Conservation (phyloP, 2,329 filamentous ascomycete genomes). For the Phoma sp. region DNA sequence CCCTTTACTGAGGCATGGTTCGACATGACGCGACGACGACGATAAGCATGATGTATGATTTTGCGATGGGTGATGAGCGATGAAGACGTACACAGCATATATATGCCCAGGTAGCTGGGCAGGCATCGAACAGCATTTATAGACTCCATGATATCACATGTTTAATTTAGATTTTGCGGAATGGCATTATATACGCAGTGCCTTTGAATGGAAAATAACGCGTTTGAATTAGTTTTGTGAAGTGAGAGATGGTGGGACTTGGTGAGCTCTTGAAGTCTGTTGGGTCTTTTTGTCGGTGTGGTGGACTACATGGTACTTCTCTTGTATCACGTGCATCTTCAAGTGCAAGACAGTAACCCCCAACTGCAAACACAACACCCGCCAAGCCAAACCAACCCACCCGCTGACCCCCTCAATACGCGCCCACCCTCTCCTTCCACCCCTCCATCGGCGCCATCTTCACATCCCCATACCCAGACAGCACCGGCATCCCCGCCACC, state of each 20-base stretch:
- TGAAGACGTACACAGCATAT: not conserved
- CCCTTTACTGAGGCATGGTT: not conserved
- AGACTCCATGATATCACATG: not conserved
- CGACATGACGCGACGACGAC: not conserved
- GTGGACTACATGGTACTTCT: too few species aligned
- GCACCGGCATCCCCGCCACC: constrained; percentile 55
- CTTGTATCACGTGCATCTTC: too few species aligned
- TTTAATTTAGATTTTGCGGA: not conserved
- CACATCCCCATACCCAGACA: constrained; percentile 25
- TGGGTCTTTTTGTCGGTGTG: too few species aligned
- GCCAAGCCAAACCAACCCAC: too few species aligned
- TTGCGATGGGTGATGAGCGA: not conserved
- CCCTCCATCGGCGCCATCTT: constrained; percentile 20
- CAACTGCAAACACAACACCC: not conserved
- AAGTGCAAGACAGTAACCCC: too few species aligned
- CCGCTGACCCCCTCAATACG: constrained; percentile 11
- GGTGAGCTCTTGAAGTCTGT: too few species aligned
- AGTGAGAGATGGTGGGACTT: not conserved
- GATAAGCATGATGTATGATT: not conserved
- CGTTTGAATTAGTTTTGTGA: not conserved
- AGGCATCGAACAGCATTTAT: not conserved
- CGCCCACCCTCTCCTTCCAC: constrained; percentile 23
- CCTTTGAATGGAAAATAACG: not conserved
- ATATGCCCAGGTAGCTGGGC: not conserved
- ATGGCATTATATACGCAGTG: not conserved